Evolutionary conservation across 495 filamentous ascomycete genomes (phyloP), one percentile per base, ranked within the genome.

Genomic region (Glonium stellatum): DNA sequence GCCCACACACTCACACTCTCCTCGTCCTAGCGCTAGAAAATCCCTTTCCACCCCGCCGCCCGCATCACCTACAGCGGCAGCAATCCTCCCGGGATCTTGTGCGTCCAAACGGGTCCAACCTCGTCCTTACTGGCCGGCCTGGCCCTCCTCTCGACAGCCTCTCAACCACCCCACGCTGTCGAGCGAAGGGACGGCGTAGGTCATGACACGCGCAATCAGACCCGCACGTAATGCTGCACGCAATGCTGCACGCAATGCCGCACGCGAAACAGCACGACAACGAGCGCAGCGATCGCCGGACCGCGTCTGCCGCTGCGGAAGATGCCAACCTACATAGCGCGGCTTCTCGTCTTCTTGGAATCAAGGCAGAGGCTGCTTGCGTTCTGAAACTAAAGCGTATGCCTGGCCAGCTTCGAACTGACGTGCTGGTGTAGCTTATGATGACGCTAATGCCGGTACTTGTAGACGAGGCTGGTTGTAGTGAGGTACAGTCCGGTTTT

Each of bases 181-280:
- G n/a, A n/a, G n/a, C n/a, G n/a, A n/a, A n/a, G n/a, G n/a, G n/a
- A n/a, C n/a, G n/a, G n/a, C n/a, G 67, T 92, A 92, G 58, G 83
- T 79, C 57, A 85, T 76, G 66, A 92, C 89, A 42, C 88, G 88
- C 3, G 86, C 87, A 57, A 92, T 88, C 31, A 90, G 78, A 22
- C 87, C n/a, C 87, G 68, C 91, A 86, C 15, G 87, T 85, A 65
- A 90, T 90, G 48, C 83, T 88, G 71, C 88, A 89, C 21, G 87
- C 90, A 74, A 91, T n/a, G n/a, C n/a, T 87, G 68, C 91, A 86
- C 15, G 87, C 86, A 65, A 90, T 90, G 48, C 83, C 87, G 71
- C 88, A 89, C 21, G 87, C 90, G 74, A 91, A n/a, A 91, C n/a
- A 88, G 87, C 88, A 92, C 92, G 66, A 88, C 72, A 64, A 82